Conservation (phyloP, 192 early-diverging fungal species). For the Jimgerdemannia lactiflua region DNA sequence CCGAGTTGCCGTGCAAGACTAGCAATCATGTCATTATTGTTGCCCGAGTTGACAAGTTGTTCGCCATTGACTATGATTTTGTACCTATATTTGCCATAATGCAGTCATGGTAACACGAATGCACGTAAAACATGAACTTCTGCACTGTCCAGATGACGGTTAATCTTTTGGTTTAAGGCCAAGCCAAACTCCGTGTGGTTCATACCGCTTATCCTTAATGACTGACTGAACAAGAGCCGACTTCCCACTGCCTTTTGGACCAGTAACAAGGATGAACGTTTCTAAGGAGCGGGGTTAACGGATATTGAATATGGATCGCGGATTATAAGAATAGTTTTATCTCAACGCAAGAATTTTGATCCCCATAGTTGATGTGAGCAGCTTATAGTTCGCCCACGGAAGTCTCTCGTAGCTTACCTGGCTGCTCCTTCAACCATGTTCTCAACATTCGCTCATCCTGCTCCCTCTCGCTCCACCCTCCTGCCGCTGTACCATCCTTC, state of each 20-base stretch:
- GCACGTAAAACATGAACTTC: neutral
- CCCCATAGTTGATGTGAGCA: too few species aligned
- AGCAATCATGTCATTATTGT: slow-evolving; percentile 71
- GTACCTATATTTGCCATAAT: slow-evolving; percentile 24
- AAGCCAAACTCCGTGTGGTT: too few species aligned
- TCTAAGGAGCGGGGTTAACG: slow-evolving; percentile 35
- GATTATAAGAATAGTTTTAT: too few species aligned
- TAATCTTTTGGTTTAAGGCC: slow-evolving; percentile 31
- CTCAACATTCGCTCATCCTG: slow-evolving; percentile 52
- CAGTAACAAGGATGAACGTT: slow-evolving; percentile 79
- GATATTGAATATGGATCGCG: too few species aligned
- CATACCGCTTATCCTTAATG: slow-evolving; percentile 41
- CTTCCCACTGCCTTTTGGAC: slow-evolving; percentile 86
- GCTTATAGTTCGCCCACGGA: too few species aligned
- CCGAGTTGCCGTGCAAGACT: slow-evolving; percentile 82
- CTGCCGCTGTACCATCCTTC: slow-evolving; percentile 21
- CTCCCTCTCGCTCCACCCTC: slow-evolving; percentile 56
- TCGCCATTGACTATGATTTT: slow-evolving; percentile 81
- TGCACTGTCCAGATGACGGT: neutral
- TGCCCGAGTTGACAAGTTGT: slow-evolving; percentile 68
- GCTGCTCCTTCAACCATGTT: slow-evolving; percentile 53
- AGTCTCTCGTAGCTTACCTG: slow-evolving; percentile 30
- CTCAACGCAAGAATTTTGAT: too few species aligned
- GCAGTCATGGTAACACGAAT: too few species aligned
- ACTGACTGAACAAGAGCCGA: slow-evolving; percentile 70